Base-by-base conservation (phyloP, 208 protist species). In the Vickermania ingenoplastis region DNA sequence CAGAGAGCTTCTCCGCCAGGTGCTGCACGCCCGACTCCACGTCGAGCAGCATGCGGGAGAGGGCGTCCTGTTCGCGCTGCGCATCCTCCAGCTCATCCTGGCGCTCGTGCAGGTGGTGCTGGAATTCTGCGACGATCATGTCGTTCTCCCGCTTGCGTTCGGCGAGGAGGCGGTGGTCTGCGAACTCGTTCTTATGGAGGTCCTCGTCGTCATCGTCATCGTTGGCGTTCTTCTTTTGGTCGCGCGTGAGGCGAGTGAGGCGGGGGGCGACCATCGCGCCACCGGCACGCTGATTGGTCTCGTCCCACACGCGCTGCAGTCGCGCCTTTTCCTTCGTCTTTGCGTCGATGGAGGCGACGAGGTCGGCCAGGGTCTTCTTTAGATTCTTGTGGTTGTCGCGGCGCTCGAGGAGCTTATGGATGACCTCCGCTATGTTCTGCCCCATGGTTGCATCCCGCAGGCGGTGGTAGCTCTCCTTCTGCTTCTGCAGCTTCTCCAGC, bases 21-120 rank as follows among this genome's bases (percentile, higher is more conserved):
- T 94, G 87, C 56, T 92, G 82, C 24, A 97, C 78, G 24, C 94
- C 94, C 1, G 84, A 73, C 57, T 94, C 90, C 17, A 96, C 77
- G 65, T 94, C 79, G 31, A 94, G 57, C 14, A 97, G 68, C 14
- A 91, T 57, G 57, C 90, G 75, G 22, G 73, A 69, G 41, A 96
- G 69, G 3, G 45, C 21, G 57, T 96, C 80, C 64, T 91, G 89
- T 48, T 79, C 55, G 2, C 59, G 50, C 54, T 80, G 71, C 53
- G 77, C 67, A 53, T 77, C 70, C 63, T 91, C 74, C 17, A 81
- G 61, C 50, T 91, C 76, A 3, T 73, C 61, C 36, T 77, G 61
- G 3, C 81, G 71, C 29, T 86, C 83, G 5, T 41, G 26, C n/a
- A 97, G 79, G 69, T 97, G 86, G 17, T 70, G 60, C 49, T 94